Percentiles rank a stretch among this genome's conserved stretches.
Conservation (phyloP, 1,139 yeast species). For the Barnettozyma hawaiiensis region DNA sequence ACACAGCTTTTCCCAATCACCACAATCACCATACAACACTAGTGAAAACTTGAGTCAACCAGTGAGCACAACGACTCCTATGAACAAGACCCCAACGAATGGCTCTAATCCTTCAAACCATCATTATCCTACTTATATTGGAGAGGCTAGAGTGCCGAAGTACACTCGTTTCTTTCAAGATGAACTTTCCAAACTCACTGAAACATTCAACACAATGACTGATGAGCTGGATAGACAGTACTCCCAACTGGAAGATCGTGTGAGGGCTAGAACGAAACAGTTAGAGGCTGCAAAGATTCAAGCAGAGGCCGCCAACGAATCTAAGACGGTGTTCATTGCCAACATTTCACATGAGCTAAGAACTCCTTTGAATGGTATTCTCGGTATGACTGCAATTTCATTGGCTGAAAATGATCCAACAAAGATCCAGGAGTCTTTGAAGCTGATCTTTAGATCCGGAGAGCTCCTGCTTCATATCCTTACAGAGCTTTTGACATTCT, state of each 20-base stretch:
- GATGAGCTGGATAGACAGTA: constrained; percentile 83
- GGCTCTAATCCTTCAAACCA: constrained; percentile 2
- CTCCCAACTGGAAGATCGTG: constrained; percentile 80
- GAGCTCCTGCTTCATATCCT: constrained; percentile 80
- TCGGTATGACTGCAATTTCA: constrained; percentile 94
- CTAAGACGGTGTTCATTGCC: constrained; percentile 91
- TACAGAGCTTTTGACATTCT: constrained; percentile 82
- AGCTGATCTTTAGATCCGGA: constrained; percentile 81
- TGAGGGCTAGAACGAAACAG: constrained; percentile 81
- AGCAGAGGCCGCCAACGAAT: constrained; percentile 93
- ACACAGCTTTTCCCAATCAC: constrained; percentile 7
- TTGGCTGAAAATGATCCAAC: constrained; percentile 71
- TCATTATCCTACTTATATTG: constrained; percentile 34
- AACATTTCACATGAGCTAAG: constrained; percentile 93
- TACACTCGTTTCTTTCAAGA: constrained; percentile 65
- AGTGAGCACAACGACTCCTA: background rate
- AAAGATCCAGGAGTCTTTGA: constrained; percentile 62
- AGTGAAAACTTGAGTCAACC: constrained; percentile 18
- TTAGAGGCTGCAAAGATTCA: constrained; percentile 82
- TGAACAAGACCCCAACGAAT: background rate
- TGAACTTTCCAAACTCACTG: constrained; percentile 82
- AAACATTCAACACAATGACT: constrained; percentile 87
- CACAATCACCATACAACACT: constrained; percentile 4
- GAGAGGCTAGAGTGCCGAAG: constrained; percentile 43
- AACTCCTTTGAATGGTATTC: constrained; percentile 91